These are phyloP conservation scores for Citrus unshiu DNA, from an alignment of 345 rosid species.

Conservation along the genomic window DNA sequence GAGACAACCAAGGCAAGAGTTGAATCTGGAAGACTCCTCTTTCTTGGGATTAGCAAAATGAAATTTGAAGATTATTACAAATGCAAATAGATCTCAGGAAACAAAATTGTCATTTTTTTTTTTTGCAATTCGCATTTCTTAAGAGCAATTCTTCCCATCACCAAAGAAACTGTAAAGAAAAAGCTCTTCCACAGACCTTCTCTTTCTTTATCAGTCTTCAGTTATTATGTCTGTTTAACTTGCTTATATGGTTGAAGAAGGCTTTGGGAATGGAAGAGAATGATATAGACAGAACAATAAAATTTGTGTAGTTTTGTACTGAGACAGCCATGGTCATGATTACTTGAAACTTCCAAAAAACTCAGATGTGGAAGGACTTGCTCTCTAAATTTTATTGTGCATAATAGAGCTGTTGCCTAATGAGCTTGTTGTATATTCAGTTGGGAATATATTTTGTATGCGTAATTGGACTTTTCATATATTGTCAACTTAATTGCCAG, in stretches of 20 bases:
- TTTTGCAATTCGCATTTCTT: background rate
- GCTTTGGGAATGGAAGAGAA: background rate
- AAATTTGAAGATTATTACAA: background rate
- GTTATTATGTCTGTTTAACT: background rate
- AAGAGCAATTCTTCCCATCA: background rate
- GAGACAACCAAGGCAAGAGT: background rate
- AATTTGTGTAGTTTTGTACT: background rate
- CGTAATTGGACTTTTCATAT: background rate
- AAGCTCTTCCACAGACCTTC: background rate
- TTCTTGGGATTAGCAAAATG: background rate
- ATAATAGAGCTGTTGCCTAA: background rate
- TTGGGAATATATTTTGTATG: background rate
- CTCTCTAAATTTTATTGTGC: background rate
- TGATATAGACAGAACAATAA: background rate
- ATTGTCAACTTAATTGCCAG: background rate
- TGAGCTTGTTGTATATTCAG: background rate
- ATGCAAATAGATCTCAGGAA: background rate
- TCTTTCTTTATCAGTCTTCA: background rate
- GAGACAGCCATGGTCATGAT: background rate
- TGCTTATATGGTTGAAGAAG: background rate
- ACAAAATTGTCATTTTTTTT: background rate
- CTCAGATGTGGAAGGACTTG: background rate
- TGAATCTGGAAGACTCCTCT: background rate
- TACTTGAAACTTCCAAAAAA: background rate
- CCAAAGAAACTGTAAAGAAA: background rate